Evolutionary conservation across 2,329 filamentous ascomycete genomes (phyloP), one percentile per base, ranked within the genome.

Genomic region (Sporothrix protearum): DNA sequence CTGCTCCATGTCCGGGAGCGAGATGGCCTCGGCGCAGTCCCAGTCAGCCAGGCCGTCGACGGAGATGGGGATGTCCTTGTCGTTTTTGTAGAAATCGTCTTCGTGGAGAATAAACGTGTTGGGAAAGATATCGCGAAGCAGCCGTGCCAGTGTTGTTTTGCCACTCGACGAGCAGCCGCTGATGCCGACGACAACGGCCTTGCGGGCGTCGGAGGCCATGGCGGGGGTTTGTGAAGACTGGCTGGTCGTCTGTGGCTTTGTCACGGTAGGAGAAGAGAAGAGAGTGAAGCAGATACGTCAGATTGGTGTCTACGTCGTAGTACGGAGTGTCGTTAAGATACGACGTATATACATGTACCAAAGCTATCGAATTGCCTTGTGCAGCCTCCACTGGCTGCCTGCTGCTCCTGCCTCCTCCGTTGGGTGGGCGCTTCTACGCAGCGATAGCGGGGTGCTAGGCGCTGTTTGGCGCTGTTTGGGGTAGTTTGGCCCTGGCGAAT

Each of bases 81-180:
- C 95, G 0, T 92, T 85, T 75, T 89, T 89, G 83, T 97, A 99
- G 79, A 98, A 99, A 81, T 99, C 96, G 82, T 99, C 96, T 79
- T 97, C 89, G 80, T 99, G 96, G 28, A 99, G 86, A 77, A 98
- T 92, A 78, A 94, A 95, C 19, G 89, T 86, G 75, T 86, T 84
- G 9, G 90, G 90, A 77, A 97, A 94, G 75, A 97, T 90, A 78
- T 92, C 89, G 72, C 93, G 89, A 22, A 99, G 85, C 14, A 97
- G 85, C 2, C 95, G 88, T 25, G 94, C 92, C 16, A 99, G 87
- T 2, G 96, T 98, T 2, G 96, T 98, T 83, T 99, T 99, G 73
- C 96, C 96, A 76, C 92, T 95, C 3, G 92, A 97, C 1, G 95
- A 97, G 75, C 92, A 93, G 71, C 96, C 96, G 51, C 93, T 96